Conservation (phyloP, 2,329 filamentous ascomycete genomes). For the Colletotrichum tanaceti region DNA sequence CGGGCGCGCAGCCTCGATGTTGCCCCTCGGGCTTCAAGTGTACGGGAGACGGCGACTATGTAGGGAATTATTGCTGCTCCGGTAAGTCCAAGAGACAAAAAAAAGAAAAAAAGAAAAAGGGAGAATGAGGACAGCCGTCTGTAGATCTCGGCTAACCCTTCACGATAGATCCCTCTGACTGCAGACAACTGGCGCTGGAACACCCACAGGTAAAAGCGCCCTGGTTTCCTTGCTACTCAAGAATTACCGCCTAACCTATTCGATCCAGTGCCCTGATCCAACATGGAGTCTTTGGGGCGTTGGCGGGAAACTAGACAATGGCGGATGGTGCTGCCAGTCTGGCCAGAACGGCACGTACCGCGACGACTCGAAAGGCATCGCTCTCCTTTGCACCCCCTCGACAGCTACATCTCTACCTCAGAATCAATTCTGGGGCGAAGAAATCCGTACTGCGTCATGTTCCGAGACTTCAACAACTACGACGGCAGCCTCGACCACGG, state of each 20-base stretch:
- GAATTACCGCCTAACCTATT: not conserved
- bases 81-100: too few species aligned
- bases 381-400: constrained; percentile 15
- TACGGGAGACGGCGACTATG: constrained; percentile 25
- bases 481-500: not conserved
- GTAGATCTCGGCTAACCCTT: not conserved
- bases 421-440: constrained; percentile 1
- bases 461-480: not conserved
- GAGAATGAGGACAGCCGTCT: too few species aligned
- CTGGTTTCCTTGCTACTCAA: too few species aligned
- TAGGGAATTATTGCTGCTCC: constrained; percentile 24
- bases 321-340: constrained; percentile 22
- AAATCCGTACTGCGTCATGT: constrained; percentile 16
- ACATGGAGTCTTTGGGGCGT: constrained; percentile 22
- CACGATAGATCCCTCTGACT: constrained; percentile 14
- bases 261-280: constrained; percentile 10
- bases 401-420: constrained; percentile 2
- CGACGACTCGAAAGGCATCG: constrained; percentile 1
- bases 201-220: constrained; percentile 5
- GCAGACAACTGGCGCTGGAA: not conserved
- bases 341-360: constrained; percentile 23
- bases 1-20: constrained; percentile 27
- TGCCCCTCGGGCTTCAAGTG: constrained; percentile 23
- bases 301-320: constrained; percentile 8
- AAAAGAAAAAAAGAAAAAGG: too few species aligned